A percentile compares a stretch with the other conserved stretches of the same genome.
phyloP scores from a whole-genome alignment of 78 protist species.

The Dictyostelium discoideum region DNA sequence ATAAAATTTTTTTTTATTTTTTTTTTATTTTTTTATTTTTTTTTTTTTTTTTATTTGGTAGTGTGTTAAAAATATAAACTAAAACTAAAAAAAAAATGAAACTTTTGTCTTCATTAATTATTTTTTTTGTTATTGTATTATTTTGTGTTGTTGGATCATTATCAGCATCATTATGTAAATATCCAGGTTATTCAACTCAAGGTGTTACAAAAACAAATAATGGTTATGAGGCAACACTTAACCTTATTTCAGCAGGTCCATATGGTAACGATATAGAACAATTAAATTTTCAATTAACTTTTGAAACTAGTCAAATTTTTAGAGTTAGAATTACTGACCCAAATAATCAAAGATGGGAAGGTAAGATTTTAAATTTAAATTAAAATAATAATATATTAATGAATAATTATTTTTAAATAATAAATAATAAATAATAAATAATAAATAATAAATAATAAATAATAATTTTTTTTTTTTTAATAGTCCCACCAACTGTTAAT shows the following conservation, averaged over 20 bases:
- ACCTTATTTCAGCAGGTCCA: slow-evolving; percentile 48
- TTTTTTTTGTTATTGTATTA: background rate
- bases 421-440: background rate
- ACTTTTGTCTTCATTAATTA: background rate
- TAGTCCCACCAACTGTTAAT: slow-evolving; percentile 7
- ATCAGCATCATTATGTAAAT: background rate
- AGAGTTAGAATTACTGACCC: slow-evolving; percentile 78
- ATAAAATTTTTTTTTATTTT: too few species aligned
- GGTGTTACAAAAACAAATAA: background rate
- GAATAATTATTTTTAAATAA: too few species aligned
- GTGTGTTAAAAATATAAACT: background rate
- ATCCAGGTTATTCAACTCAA: slow-evolving; percentile 12
- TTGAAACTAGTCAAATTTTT: slow-evolving; percentile 32
- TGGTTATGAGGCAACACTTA: slow-evolving; percentile 24
- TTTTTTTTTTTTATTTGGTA: too few species aligned
- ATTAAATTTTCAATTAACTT: background rate
- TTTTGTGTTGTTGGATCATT: background rate
- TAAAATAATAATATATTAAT: background rate
- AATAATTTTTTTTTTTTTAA: background rate
- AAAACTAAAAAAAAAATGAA: background rate
- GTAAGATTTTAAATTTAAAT: background rate
- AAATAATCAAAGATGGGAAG: slow-evolving; percentile 57
- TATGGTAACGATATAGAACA: background rate
- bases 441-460: background rate
- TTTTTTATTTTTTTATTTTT: too few species aligned